Conservation (phyloP, 495 filamentous ascomycete genomes). For the Geopyxis carbonaria region DNA sequence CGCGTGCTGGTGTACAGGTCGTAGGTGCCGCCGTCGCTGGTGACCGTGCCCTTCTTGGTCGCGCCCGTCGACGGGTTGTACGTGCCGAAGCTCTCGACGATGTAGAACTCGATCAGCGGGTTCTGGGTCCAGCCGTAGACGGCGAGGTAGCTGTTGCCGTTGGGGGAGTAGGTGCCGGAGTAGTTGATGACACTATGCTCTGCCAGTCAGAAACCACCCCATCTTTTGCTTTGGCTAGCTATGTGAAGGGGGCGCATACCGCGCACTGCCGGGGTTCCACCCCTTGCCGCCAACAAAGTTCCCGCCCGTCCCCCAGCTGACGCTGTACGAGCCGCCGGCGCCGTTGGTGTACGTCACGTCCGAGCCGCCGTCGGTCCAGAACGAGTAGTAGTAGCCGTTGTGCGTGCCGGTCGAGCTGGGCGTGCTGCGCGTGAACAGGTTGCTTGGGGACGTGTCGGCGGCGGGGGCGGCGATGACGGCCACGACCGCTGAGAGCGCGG, state of each 20-base stretch:
- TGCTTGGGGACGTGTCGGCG: too few relatives aligned
- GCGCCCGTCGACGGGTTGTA: constrained; percentile 36
- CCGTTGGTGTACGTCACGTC: constrained; percentile 41
- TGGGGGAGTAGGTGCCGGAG: constrained; percentile 32
- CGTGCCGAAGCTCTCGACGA: constrained; percentile 41
- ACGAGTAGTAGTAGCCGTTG: constrained; percentile 45
- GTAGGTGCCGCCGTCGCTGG: constrained; percentile 39
- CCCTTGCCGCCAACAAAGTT: constrained; percentile 50
- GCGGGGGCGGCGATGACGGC: constrained; percentile 30
- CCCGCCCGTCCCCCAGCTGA: constrained; percentile 36
- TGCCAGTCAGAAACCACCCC: not conserved
- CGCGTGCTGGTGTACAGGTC: constrained; percentile 39
- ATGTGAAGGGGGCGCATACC: too few relatives aligned
- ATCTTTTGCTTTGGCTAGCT: too few relatives aligned
- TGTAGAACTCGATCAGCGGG: constrained; percentile 49
- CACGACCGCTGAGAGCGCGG: constrained; percentile 26
- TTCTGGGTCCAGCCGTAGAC: constrained; percentile 47
- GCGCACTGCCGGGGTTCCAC: constrained; percentile 38
- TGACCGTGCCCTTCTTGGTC: constrained; percentile 35
- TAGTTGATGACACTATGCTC: constrained; percentile 31
- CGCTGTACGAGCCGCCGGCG: constrained; percentile 36
- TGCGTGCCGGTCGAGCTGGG: constrained; percentile 35
- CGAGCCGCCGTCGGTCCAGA: constrained; percentile 42
- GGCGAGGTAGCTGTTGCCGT: constrained; percentile 36
- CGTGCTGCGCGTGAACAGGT: constrained; percentile 24